These are phyloP conservation scores for Metschnikowia gruessii DNA, from an alignment of 805 yeast genomes.

Conservation along the genomic window DNA sequence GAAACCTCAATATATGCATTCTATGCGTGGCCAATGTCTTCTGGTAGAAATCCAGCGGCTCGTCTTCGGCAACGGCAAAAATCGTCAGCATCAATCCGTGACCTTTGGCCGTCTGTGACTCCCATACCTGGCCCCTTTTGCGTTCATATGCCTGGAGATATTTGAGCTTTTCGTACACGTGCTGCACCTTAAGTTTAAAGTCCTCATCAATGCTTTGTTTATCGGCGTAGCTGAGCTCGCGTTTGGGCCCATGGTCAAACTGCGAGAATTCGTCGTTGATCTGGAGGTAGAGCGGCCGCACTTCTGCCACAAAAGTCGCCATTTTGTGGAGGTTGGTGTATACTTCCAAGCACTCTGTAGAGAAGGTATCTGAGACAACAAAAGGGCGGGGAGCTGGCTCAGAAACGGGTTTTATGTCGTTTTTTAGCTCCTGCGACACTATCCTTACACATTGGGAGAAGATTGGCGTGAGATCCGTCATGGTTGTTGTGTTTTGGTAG, in stretches of 20 bases:
- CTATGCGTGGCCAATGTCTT: conserved; percentile 44
- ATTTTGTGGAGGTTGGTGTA: conserved; percentile 32
- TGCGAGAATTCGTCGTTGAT: conserved; percentile 20
- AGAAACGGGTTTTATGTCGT: conserved; percentile 3
- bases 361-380: conserved; percentile 37
- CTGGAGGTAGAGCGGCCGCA: conserved; percentile 35
- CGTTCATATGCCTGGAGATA: conserved; percentile 51
- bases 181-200: conserved; percentile 49
- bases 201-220: conserved; percentile 57
- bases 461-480: conserved; percentile 50
- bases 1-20: conserved; percentile 46
- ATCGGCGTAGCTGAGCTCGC: conserved; percentile 41
- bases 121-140: conserved; percentile 33
- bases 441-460: conserved; percentile 47
- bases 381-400: conserved; percentile 4
- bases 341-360: conserved; percentile 38
- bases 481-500: conserved; percentile 12
- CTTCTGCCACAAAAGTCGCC: conserved; percentile 30
- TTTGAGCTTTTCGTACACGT: conserved; percentile 49
- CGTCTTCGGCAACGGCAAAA: conserved; percentile 34
- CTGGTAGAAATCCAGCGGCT: conserved; percentile 29
- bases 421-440: conserved; percentile 33
- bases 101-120: conserved; percentile 12
- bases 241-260: conserved; percentile 1
- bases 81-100: conserved; percentile 20